Evolutionary conservation across 768 basidiomycete genomes (phyloP).

Genomic region (Boletus sensibilis): DNA sequence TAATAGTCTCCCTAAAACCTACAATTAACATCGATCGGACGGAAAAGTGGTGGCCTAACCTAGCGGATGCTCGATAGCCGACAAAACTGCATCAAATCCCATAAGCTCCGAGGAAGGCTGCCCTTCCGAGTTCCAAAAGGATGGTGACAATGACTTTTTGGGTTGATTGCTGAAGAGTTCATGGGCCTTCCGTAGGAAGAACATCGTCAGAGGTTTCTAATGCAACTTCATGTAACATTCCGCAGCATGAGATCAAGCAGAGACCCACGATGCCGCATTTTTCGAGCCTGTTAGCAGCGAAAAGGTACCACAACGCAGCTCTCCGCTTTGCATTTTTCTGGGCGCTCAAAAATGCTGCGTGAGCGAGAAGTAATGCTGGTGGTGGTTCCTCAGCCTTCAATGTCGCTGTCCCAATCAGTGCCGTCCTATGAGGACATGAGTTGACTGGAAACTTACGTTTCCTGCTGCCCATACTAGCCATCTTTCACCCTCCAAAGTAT

Average conservation of each 20-base stretch:
- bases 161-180: constrained; percentile 54
- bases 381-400: constrained; percentile 79
- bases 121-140: constrained; percentile 77
- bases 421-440: constrained; percentile 2
- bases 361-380: constrained; percentile 74
- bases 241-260: constrained; percentile 4
- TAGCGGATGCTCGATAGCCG: constrained; percentile 77
- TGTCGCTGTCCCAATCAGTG: constrained; percentile 29
- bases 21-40: constrained; percentile 8
- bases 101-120: constrained; percentile 36
- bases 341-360: constrained; percentile 70
- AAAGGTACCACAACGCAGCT: constrained; percentile 77
- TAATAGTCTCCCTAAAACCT: constrained; percentile 65
- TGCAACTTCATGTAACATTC: constrained; percentile 1
- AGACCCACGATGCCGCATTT: constrained; percentile 78
- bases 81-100: constrained; percentile 62
- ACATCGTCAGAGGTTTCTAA: constrained; percentile 84
- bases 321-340: constrained; percentile 56
- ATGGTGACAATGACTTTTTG: constrained; percentile 65
- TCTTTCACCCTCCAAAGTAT: constrained; percentile 68
- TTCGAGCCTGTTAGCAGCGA: constrained; percentile 74
- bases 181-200: constrained; percentile 72
- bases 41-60: constrained; percentile 40
- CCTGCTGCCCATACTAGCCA: constrained; percentile 88
- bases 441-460: constrained; percentile 51